Evolutionary conservation across 331 rosid genomes (phyloP).

Genomic region (Acacia pycnantha): DNA sequence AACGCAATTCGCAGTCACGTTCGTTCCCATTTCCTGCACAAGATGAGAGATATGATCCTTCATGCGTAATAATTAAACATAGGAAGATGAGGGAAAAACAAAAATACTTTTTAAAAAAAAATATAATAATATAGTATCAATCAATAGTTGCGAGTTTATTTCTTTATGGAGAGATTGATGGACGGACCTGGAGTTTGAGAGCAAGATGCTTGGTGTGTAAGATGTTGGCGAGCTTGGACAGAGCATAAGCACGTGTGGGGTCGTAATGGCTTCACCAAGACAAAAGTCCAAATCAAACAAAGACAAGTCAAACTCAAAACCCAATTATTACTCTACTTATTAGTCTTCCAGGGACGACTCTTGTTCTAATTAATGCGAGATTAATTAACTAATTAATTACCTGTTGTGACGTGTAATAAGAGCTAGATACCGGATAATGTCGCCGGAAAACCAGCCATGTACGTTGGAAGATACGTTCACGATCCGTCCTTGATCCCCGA

Average conservation of each 20-base stretch:
- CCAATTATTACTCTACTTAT: neutral
- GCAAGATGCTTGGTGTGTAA: slow-evolving; percentile 85
- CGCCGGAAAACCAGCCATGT: slow-evolving; percentile 90
- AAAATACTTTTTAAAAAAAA: neutral
- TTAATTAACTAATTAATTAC: slow-evolving; percentile 26
- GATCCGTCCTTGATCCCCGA: slow-evolving; percentile 77
- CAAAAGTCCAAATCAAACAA: neutral
- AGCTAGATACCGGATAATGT: slow-evolving; percentile 53
- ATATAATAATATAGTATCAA: neutral
- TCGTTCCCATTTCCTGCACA: slow-evolving; percentile 73
- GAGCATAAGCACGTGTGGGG: slow-evolving; percentile 97
- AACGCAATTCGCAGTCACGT: slow-evolving; percentile 85
- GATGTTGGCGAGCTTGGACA: slow-evolving; percentile 92
- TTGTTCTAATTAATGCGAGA: too few relatives aligned
- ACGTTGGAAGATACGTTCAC: slow-evolving; percentile 86
- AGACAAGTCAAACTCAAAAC: neutral
- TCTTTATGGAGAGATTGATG: neutral
- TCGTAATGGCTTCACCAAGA: slow-evolving; percentile 58
- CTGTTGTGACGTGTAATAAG: slow-evolving; percentile 57
- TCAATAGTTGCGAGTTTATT: neutral
- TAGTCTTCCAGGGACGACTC: neutral
- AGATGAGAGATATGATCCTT: neutral
- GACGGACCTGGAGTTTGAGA: slow-evolving; percentile 62
- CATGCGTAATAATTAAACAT: neutral
- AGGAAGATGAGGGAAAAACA: slow-evolving; percentile 5